A percentile compares a stretch with the other conserved stretches of the same genome.
These are phyloP conservation scores for Hypoxylon sp. DNA, from an alignment of 2,329 filamentous ascomycete genomes.

Conservation along the genomic window DNA sequence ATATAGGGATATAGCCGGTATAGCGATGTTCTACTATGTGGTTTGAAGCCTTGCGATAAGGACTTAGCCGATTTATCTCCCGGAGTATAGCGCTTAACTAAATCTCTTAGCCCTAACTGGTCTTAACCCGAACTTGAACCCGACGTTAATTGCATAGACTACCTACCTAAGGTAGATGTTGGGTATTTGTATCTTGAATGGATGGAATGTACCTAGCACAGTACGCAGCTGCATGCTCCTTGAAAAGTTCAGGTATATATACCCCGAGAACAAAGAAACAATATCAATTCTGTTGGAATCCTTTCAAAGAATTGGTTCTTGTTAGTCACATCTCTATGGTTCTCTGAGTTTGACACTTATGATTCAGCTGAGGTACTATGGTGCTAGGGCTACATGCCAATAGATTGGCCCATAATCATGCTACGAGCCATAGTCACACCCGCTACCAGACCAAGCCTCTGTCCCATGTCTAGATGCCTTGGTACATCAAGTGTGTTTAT, in stretches of 20 bases:
- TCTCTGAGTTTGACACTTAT: not conserved
- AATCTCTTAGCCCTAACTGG: not conserved
- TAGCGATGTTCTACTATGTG: not conserved
- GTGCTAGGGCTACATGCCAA: not conserved
- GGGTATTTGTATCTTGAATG: too few species aligned
- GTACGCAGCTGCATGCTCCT: too few species aligned
- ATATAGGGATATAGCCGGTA: not conserved
- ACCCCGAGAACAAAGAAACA: not conserved
- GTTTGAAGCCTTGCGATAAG: not conserved
- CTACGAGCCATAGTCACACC: slow-evolving; percentile 19
- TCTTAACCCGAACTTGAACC: not conserved
- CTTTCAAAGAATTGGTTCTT: not conserved
- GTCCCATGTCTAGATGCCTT: not conserved
- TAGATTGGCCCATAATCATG: slow-evolving; percentile 19
- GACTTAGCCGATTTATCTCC: not conserved
- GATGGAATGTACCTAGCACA: not conserved
- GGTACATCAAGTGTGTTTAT: slow-evolving; percentile 19
- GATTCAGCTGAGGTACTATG: not conserved
- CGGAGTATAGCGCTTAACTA: not conserved
- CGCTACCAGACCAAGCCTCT: not conserved
- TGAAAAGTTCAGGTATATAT: not conserved
- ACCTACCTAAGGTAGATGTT: too few species aligned
- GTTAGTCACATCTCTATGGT: not conserved
- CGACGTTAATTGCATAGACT: not conserved
- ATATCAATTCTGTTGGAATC: not conserved